Conservation (phyloP, 129 eudicot genomes). For the Centella asiatica region DNA sequence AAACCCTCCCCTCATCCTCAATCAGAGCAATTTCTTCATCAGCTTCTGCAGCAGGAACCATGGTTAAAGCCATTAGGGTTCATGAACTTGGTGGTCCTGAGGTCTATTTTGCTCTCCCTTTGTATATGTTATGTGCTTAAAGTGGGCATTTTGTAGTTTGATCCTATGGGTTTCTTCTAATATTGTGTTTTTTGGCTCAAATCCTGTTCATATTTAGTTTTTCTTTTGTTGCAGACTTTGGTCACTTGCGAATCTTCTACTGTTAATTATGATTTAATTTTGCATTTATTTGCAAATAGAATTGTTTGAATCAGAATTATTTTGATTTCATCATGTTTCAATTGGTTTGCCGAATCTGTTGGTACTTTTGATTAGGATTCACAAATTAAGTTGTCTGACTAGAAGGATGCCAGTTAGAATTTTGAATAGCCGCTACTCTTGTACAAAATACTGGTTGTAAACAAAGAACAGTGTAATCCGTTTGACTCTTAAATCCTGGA, state of each 20-base stretch:
- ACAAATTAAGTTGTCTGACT: not conserved
- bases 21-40: slow-evolving; percentile 13
- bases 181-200: not conserved
- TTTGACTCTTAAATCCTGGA: not conserved
- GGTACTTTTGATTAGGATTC: not conserved
- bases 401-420: not conserved
- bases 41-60: slow-evolving; percentile 7
- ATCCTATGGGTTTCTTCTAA: too few relatives aligned
- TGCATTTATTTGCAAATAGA: not conserved
- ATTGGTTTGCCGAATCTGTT: not conserved
- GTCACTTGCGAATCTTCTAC: too few relatives aligned
- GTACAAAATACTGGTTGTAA: not conserved
- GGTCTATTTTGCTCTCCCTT: slow-evolving; percentile 28
- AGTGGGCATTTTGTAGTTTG: too few relatives aligned
- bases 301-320: not conserved
- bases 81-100: slow-evolving; percentile 56
- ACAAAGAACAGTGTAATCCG: not conserved
- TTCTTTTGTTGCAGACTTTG: too few relatives aligned
- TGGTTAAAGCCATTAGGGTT: slow-evolving; percentile 68
- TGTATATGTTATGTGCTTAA: not conserved
- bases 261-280: too few relatives aligned
- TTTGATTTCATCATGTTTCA: not conserved
- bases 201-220: too few relatives aligned
- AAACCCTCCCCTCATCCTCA: too few relatives aligned
- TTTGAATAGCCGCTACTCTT: not conserved